Base-by-base conservation (phyloP, 257 asterid genomes). In the Knoxia roxburghii region DNA sequence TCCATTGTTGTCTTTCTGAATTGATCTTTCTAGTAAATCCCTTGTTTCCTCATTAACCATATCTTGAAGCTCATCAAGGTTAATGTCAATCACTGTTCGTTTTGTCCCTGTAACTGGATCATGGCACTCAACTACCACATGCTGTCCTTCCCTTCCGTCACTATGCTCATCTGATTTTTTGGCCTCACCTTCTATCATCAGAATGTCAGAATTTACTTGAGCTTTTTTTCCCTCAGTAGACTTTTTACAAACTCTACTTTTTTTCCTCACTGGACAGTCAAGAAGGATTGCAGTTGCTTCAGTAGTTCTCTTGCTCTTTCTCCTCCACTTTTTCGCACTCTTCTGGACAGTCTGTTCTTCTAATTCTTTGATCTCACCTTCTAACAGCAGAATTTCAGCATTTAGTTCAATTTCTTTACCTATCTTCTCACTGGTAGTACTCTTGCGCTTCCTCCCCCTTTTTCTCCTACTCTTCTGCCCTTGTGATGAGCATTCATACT, bases 221-320 rank as follows among this genome's bases (percentile, higher is more conserved):
- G 23, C 29, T 63, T 62, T 75, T 20, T 68, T 61, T 51, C 67
- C 64, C 39, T 4, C 45, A 21, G 15, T 56, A 48, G n/a, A n/a
- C n/a, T 73, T 49, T 54, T 40, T 37, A 45, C 7, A 15, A 12
- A 43, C 27, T 45, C 49, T 10, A 53, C 18, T 3, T 13, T 1
- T 52, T 51, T 46, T 41, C 39, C 29, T 35, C 62, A 27, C 29
- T 21, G 9, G 7, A 11, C 41, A 17, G 8, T 40, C 29, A 18
- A 14, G 33, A 13, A 4, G 51, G 51, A 46, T 46, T 39, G 11
- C 50, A n/a, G 52, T 33, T 46, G 50, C 37, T 50, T 14, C 17
- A 33, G 23, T 64, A 17, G 61, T 35, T 40, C 43, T 24, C 54
- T 52, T 67, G 13, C 39, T 53, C 21, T 54, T 20, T 32, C 53